Base-by-base conservation (phyloP, 2,329 filamentous ascomycete species). In the Beauveria scarabaeidicola region DNA sequence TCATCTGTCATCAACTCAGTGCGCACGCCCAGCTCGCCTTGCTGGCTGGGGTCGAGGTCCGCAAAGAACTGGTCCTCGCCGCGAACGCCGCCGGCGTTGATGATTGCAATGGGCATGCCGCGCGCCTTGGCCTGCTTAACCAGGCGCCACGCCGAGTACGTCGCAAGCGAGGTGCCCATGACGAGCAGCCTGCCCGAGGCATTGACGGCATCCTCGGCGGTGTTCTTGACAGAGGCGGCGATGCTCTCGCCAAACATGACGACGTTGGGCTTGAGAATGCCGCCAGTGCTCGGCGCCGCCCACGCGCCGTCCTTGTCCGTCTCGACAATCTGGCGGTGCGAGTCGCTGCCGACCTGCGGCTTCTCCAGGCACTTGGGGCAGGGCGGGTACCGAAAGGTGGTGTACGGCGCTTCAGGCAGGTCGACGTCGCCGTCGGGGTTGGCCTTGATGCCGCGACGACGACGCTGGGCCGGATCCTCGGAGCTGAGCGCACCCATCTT, bases 231-330 rank as follows among this genome's bases (percentile, higher is more conserved):
- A 1, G 74, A 68, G 1, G 75, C 72, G 0, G 83, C 78, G 53
- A 97, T 96, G 61, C 85, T 92, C 73, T 97, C 94, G 17, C 94
- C 94, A 71, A 97, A 97, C 91, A 97, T 97, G 66, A 92, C 86
- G 2, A 99, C 92, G 1, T 90, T 90, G 3, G 94, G 94, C 69
- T 97, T 97, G 59, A 99, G 72, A 41, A 97, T 84, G 2, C 93
- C 94, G 0, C 85, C 90, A 2, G 81, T 85, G 65, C 84, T 86
- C 0, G 75, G 75, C 6, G 79, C 66, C 43, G 78, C 74, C 90
- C 88, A 95, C 0, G 91, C 93, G 0, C 93, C 93, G 57, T 97
- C 91, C 1, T 69, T 66, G 67, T 97, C 93, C 13, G 89, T 82
- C 63, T 88, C 78, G 1, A 97, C 86, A 27, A 72, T 75, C 19